Conservation (phyloP, 2,329 filamentous ascomycete genomes). For the Escovopsis sp. region DNA sequence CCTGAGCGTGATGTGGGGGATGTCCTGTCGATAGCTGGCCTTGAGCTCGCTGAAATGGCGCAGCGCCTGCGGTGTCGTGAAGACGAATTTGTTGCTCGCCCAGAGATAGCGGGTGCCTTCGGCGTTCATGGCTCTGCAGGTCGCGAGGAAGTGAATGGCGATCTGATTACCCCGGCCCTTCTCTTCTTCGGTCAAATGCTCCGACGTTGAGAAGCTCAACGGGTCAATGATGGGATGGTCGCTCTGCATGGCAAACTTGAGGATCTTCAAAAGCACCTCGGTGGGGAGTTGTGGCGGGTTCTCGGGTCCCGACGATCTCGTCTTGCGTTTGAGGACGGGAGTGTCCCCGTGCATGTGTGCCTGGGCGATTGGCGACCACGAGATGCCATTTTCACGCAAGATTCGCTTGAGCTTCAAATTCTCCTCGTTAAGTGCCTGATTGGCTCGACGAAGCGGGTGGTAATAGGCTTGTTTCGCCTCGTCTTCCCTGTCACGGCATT, state of each 20-base stretch:
- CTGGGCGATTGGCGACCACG: constrained; percentile 28
- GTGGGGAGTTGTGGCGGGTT: constrained; percentile 30
- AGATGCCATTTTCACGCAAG: constrained; percentile 34
- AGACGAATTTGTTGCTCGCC: constrained; percentile 36
- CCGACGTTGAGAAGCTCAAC: constrained; percentile 26
- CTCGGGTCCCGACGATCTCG: constrained; percentile 13
- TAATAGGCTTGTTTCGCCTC: constrained; percentile 32
- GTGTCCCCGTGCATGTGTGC: constrained; percentile 18
- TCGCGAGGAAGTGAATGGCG: constrained; percentile 36
- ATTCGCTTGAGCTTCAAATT: constrained; percentile 34
- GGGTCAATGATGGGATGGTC: constrained; percentile 37
- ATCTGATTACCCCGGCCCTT: constrained; percentile 30
- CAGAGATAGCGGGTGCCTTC: constrained; percentile 37
- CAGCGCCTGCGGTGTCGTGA: constrained; percentile 36
- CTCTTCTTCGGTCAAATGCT: constrained; percentile 29
- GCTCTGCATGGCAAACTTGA: constrained; percentile 35
- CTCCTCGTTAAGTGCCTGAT: constrained; percentile 30
- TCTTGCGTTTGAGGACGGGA: constrained; percentile 17
- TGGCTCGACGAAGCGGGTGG: constrained; percentile 30
- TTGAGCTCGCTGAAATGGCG: constrained; percentile 32
- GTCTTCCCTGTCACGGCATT: constrained; percentile 37
- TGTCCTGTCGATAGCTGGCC: constrained; percentile 23
- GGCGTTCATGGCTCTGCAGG: constrained; percentile 31
- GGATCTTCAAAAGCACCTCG: constrained; percentile 36
- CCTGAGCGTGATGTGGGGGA: constrained; percentile 33